These are phyloP conservation scores for Phascolomyces articulosus DNA, from an alignment of 371 early-diverging fungal genomes.

Conservation along the genomic window DNA sequence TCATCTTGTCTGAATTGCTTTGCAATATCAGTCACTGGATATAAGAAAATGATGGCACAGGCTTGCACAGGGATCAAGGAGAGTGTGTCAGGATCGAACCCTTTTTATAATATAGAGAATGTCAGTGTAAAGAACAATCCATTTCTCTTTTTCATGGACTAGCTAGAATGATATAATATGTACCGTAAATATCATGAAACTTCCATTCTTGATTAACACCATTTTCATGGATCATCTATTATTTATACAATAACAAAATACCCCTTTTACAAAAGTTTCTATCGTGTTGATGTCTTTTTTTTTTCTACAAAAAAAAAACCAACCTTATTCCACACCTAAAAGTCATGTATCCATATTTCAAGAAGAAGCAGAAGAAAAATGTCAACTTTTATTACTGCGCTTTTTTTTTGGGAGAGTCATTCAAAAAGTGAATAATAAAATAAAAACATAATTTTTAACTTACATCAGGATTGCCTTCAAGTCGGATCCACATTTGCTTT, in stretches of 20 bases:
- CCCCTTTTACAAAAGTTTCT: no score
- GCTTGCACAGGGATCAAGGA: neutral
- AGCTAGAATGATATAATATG: no score
- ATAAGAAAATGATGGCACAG: neutral
- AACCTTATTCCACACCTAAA: neutral
- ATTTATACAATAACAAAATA: neutral
- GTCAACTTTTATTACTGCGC: no score
- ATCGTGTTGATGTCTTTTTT: no score
- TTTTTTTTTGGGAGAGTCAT: no score
- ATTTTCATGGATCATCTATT: neutral
- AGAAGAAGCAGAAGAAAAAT: neutral
- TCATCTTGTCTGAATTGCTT: neutral
- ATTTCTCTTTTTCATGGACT: no score
- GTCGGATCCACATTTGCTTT: neutral
- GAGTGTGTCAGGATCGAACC: neutral
- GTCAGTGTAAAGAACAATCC: neutral
- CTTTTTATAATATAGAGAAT: neutral
- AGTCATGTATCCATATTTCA: no score
- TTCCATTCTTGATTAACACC: neutral
- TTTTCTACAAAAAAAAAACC: no score
- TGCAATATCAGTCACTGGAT: neutral
- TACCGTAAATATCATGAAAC: neutral
- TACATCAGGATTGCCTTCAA: neutral
- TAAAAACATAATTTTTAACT: neutral
- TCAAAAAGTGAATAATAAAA: no score